phyloP scores from a whole-genome alignment of 345 rosid genomes.

The Noccaea bulbosa region DNA sequence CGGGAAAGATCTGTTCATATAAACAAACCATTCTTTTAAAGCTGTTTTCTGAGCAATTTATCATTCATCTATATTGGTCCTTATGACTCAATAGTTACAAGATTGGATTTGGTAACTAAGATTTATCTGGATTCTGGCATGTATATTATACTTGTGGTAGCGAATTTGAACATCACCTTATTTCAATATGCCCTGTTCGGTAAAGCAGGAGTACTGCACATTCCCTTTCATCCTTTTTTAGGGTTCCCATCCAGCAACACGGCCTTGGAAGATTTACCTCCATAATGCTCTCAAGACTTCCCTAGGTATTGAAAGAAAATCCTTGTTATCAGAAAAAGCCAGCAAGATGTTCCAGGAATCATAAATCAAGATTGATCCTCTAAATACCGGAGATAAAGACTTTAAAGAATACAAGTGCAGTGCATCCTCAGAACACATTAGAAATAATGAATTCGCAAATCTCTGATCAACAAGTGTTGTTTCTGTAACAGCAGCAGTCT shows the following conservation, averaged over 20 bases:
- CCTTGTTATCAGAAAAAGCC: conserved; percentile 42
- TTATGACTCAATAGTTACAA: conserved; percentile 17
- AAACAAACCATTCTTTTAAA: conserved; percentile 23
- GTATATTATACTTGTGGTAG: conserved; percentile 24
- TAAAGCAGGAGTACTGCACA: conserved; percentile 65
- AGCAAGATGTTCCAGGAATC: conserved; percentile 25
- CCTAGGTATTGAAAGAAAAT: conserved; percentile 53
- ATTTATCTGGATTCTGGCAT: conserved; percentile 12
- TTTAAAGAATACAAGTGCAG: conserved; percentile 57
- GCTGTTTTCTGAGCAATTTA: conserved; percentile 16
- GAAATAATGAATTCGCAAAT: conserved; percentile 45
- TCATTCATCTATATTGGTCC: conserved; percentile 20
- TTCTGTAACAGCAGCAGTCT: conserved; percentile 45
- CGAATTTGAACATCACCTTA: conserved; percentile 54
- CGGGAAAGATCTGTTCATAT: conserved; percentile 71
- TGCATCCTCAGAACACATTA: conserved; percentile 70
- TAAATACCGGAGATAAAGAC: conserved; percentile 67
- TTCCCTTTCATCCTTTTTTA: conserved; percentile 55
- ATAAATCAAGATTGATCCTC: conserved; percentile 20
- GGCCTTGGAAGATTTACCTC: conserved; percentile 59
- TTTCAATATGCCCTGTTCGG: conserved; percentile 74
- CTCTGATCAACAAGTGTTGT: conserved; percentile 45
- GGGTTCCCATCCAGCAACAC: conserved; percentile 78
- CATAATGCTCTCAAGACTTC: conserved; percentile 48
- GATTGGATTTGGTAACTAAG: conserved; percentile 17